phyloP scores from a whole-genome alignment of 192 early-diverging fungal genomes.

The Coemansia sp. region DNA sequence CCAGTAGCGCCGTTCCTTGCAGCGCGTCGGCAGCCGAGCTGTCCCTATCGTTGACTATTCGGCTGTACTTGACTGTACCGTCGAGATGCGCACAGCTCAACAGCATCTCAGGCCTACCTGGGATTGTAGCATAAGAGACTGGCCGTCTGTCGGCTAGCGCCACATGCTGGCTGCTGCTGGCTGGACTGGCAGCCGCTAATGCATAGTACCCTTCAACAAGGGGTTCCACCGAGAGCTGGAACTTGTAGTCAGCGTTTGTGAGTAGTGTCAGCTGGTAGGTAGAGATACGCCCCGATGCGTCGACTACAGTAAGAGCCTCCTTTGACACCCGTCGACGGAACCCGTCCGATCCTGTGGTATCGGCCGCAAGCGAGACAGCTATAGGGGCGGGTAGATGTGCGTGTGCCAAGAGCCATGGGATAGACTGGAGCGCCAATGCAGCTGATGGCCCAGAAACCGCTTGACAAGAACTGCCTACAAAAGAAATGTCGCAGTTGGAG shows the following conservation, averaged over 20 bases:
- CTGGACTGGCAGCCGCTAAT: slow-evolving; percentile 27
- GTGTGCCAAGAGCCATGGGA: slow-evolving; percentile 12
- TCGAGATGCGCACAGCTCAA: slow-evolving; percentile 34
- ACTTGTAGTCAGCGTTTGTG: slow-evolving; percentile 20
- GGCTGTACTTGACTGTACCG: slow-evolving; percentile 22
- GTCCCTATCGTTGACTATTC: slow-evolving; percentile 11
- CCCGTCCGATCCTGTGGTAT: neutral
- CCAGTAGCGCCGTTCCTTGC: neutral
- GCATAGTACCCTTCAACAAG: slow-evolving; percentile 25
- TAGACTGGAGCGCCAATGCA: neutral
- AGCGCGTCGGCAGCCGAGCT: neutral
- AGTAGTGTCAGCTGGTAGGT: slow-evolving; percentile 23
- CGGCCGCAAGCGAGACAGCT: neutral
- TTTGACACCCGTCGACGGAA: neutral
- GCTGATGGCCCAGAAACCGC: neutral
- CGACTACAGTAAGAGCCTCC: slow-evolving; percentile 28
- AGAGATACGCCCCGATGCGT: slow-evolving; percentile 21
- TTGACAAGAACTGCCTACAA: slow-evolving; percentile 24
- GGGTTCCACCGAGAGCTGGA: slow-evolving; percentile 32
- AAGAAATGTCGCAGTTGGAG: slow-evolving; percentile 19
- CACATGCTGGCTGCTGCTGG: slow-evolving; percentile 26
- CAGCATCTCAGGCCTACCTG: slow-evolving; percentile 20
- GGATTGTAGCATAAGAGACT: slow-evolving; percentile 17
- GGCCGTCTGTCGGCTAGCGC: slow-evolving; percentile 19
- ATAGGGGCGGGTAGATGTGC: neutral